Conservation (phyloP, 768 basidiomycete genomes). For the Suillus occidentalis region DNA sequence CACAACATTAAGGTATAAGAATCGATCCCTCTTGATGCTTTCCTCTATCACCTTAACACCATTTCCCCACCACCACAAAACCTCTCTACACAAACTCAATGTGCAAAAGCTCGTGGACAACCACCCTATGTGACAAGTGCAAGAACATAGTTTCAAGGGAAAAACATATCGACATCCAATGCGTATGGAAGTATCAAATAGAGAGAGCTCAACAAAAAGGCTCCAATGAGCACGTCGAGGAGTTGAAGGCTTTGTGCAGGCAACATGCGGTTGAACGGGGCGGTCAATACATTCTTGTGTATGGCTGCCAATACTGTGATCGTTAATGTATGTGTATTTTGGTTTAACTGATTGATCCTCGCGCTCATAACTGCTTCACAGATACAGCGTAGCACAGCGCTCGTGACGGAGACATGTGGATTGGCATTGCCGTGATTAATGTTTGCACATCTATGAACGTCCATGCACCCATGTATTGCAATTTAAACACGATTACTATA, state of each 20-base stretch:
- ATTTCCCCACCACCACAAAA: too few species aligned
- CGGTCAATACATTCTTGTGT: neutral
- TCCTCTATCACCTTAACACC: too few species aligned
- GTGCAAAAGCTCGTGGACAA: slow-evolving; percentile 50
- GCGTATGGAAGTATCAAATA: neutral
- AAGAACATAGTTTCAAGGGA: neutral
- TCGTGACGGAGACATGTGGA: neutral
- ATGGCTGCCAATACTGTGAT: neutral
- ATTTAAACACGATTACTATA: neutral
- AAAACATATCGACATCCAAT: neutral
- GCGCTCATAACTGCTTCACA: neutral
- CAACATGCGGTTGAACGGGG: neutral
- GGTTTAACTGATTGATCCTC: neutral
- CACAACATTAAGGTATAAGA: neutral
- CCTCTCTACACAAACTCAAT: slow-evolving; percentile 37
- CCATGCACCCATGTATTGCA: neutral
- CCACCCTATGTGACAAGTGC: neutral
- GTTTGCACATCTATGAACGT: neutral
- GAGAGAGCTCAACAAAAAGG: neutral
- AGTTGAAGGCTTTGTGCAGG: neutral
- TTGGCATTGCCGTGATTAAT: neutral
- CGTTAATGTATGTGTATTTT: neutral
- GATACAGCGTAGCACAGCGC: neutral
- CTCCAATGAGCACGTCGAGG: neutral
- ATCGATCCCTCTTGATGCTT: too few species aligned